These are phyloP conservation scores for Aspergillus conjunctus DNA, from an alignment of 495 filamentous ascomycete genomes.

Conservation along the genomic window DNA sequence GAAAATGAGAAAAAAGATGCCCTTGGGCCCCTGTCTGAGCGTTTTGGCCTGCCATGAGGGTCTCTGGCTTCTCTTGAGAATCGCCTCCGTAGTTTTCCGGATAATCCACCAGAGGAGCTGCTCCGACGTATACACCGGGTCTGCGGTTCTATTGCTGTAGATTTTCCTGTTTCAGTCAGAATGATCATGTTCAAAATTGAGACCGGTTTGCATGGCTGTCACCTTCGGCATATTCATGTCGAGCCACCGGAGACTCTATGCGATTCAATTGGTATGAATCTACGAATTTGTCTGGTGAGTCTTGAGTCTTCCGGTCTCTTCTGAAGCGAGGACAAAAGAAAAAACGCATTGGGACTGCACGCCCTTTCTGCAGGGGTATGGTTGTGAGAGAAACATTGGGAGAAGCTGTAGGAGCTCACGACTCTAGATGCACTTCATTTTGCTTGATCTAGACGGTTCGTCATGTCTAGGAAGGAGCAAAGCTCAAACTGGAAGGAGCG, in stretches of 20 bases:
- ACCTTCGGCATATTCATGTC: slow-evolving; percentile 22
- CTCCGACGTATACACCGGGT: slow-evolving; percentile 10
- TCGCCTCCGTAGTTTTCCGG: slow-evolving; percentile 38
- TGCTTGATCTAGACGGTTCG: no score
- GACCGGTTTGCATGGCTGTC: background rate
- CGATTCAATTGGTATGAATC: slow-evolving; percentile 17
- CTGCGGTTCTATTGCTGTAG: slow-evolving; percentile 14
- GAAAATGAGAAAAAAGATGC: slow-evolving; percentile 29
- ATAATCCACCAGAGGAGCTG: slow-evolving; percentile 27
- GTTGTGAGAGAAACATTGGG: background rate
- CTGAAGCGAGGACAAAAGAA: slow-evolving; percentile 26
- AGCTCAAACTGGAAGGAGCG: no score
- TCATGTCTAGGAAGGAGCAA: no score
- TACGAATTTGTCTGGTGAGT: slow-evolving; percentile 8
- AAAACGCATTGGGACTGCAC: slow-evolving; percentile 13
- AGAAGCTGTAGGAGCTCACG: background rate
- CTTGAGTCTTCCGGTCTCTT: slow-evolving; percentile 12
- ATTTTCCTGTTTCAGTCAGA: slow-evolving; percentile 18
- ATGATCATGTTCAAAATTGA: background rate
- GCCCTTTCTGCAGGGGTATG: background rate
- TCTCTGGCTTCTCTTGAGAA: slow-evolving; percentile 38
- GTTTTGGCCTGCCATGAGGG: slow-evolving; percentile 18
- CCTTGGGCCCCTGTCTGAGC: slow-evolving; percentile 9
- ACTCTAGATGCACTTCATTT: no score
- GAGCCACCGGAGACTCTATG: slow-evolving; percentile 1